Base-by-base conservation (phyloP, 495 filamentous ascomycete genomes). In the Lophiostoma macrostomum region DNA sequence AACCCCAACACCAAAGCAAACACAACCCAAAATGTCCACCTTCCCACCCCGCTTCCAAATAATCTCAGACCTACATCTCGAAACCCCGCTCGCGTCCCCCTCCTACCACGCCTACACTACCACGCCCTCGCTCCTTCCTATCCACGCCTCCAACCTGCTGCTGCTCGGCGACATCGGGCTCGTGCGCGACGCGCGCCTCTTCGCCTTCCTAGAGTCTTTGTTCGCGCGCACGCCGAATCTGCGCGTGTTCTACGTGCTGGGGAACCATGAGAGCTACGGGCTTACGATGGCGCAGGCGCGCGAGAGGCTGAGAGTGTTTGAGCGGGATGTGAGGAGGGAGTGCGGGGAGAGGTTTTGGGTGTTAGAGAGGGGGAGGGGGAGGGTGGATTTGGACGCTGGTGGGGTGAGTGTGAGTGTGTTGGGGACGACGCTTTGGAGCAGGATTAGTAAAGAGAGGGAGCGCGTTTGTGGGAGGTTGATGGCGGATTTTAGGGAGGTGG, bases 141-240 rank as follows among this genome's bases (percentile, higher is more conserved):
- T 74, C 5, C 59, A 65, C 39, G 73, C 75, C 4, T 73, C 73
- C 2, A 76, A 79, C 50, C 68, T 85, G 0, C 76, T 74, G 1
- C 71, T 82, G 4, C 70, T 82, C 3, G 80, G 80, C 4, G 78
- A 83, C 61, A 82, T 84, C 44, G 80, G 79, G 25, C 64, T 71
- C 42, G 63, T 67, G 23, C 58, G 65, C 22, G 70, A 76, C 40
- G 30, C 25, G 0, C 78, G 76, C 52, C 59, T 81, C 24, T 71
- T 62, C 18, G 27, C 25, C 0, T 80, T 78, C 53, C 61, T 81
- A 19, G 69, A 56, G 11, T 50, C 37, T 11, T 77, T 79, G 50
- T 68, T 84, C 13, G 8, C 18, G 1, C 53, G 68, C 6, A 80
- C 79, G 49, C 42, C 64, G 14, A 51, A 20, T 19, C 22, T 48